Percentiles rank a stretch among this genome's conserved stretches.
Evolutionary conservation across 768 basidiomycete species (phyloP).

Genomic region (Pisolithus microcarpus): DNA sequence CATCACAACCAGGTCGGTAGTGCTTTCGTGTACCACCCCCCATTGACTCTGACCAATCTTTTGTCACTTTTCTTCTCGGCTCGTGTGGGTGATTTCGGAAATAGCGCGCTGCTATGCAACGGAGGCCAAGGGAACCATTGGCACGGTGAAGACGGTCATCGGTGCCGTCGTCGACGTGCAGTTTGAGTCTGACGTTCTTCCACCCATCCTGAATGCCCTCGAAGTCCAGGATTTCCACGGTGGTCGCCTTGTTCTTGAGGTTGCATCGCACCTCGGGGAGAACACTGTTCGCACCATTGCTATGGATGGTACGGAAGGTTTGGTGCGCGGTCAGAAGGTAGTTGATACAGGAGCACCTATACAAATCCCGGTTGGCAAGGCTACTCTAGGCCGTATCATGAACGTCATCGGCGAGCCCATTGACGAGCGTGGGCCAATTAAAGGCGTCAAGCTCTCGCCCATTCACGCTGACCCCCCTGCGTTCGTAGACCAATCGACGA

Average conservation of each 20-base stretch:
- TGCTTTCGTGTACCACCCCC: background rate
- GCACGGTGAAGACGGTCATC: conserved; percentile 96
- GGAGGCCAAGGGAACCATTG: conserved; percentile 66
- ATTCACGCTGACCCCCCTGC: conserved; percentile 97
- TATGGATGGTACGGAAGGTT: conserved; percentile 99
- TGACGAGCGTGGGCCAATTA: conserved; percentile 98
- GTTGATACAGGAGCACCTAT: conserved; percentile 96
- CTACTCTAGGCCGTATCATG: conserved; percentile 98
- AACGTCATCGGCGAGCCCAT: conserved; percentile 99
- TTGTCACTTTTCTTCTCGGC: background rate
- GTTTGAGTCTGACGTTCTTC: conserved; percentile 85
- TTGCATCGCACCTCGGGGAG: conserved; percentile 97
- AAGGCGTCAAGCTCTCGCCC: conserved; percentile 83
- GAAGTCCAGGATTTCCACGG: conserved; percentile 93
- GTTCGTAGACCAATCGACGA: conserved; percentile 98
- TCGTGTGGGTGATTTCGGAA: conserved; percentile 2
- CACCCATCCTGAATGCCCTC: conserved; percentile 97
- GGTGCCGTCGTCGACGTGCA: conserved; percentile 99
- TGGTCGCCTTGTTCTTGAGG: conserved; percentile 97
- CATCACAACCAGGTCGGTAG: conserved; percentile 48
- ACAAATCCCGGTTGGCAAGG: conserved; percentile 90
- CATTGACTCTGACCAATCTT: background rate
- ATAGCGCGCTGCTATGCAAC: conserved; percentile 86
- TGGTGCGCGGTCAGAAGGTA: conserved; percentile 97
- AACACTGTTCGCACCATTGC: conserved; percentile 99